These are phyloP conservation scores for Mycena floridula DNA, from an alignment of 768 basidiomycete genomes.

Conservation along the genomic window DNA sequence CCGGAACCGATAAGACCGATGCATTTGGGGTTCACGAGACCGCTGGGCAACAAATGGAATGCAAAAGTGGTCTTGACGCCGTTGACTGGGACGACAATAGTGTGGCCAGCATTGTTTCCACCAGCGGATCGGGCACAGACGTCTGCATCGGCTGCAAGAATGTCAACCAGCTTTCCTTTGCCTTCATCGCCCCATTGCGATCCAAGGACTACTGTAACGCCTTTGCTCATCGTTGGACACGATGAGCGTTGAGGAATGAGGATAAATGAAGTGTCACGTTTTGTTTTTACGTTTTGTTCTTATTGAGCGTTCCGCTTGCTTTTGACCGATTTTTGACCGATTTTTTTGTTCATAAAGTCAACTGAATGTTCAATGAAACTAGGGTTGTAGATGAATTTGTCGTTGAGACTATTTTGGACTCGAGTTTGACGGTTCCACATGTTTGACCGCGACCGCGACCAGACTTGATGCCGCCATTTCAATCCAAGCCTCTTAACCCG, in stretches of 20 bases:
- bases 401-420: too few relatives aligned
- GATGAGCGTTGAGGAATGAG: too few relatives aligned
- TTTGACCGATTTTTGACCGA: too few relatives aligned
- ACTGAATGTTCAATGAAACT: too few relatives aligned
- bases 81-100: slow-evolving; percentile 74
- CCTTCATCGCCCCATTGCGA: slow-evolving; percentile 93
- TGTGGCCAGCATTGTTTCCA: slow-evolving; percentile 98
- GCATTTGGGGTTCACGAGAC: slow-evolving; percentile 87
- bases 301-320: too few relatives aligned
- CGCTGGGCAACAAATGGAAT: slow-evolving; percentile 93
- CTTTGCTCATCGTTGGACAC: neutral
- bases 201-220: slow-evolving; percentile 75
- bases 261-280: too few relatives aligned
- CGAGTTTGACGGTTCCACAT: slow-evolving; percentile 3
- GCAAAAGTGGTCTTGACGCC: slow-evolving; percentile 80
- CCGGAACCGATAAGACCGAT: slow-evolving; percentile 87
- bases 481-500: slow-evolving; percentile 38
- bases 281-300: too few relatives aligned
- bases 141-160: slow-evolving; percentile 84
- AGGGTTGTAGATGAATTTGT: too few relatives aligned
- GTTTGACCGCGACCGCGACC: too few relatives aligned
- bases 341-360: too few relatives aligned
- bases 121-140: slow-evolving; percentile 96
- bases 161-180: slow-evolving; percentile 95
- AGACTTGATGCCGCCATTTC: slow-evolving; percentile 47